Percentiles rank a stretch among this genome's conserved stretches.
phyloP scores from a whole-genome alignment of 257 asterid species.

The Voacanga thouarsii region DNA sequence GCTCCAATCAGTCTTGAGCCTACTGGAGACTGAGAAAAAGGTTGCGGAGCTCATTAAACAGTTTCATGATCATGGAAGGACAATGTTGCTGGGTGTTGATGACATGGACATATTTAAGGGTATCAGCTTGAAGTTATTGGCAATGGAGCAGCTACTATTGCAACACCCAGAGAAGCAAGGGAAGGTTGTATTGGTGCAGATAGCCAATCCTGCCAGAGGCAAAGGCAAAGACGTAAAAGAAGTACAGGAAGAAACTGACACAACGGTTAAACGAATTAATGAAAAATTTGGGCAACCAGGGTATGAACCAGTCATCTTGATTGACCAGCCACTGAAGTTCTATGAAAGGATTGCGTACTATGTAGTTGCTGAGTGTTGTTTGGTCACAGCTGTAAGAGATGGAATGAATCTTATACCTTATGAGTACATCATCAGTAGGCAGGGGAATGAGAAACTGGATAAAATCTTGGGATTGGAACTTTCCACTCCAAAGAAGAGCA shows the following conservation, averaged over 20 bases:
- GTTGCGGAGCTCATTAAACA: constrained; percentile 58
- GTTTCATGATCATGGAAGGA: constrained; percentile 53
- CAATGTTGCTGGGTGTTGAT: constrained; percentile 78
- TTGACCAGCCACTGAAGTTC: constrained; percentile 68
- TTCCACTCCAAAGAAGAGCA: constrained; percentile 56
- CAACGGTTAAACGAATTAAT: constrained; percentile 71
- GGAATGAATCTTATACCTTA: constrained; percentile 94
- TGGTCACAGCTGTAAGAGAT: constrained; percentile 90
- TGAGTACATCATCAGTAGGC: constrained; percentile 74
- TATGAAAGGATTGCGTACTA: constrained; percentile 77
- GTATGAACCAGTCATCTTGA: constrained; percentile 66
- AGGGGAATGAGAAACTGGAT: constrained; percentile 64
- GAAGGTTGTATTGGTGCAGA: constrained; percentile 83
- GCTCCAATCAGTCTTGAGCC: constrained; percentile 70
- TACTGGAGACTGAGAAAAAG: constrained; percentile 57
- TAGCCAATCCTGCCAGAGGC: constrained; percentile 88
- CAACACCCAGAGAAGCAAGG: constrained; percentile 86
- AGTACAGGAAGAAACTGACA: constrained; percentile 69
- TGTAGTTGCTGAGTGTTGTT: constrained; percentile 74
- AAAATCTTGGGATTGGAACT: constrained; percentile 44
- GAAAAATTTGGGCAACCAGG: constrained; percentile 70
- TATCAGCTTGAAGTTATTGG: constrained; percentile 71
- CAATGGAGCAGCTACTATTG: constrained; percentile 75
- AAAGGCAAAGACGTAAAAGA: constrained; percentile 81
- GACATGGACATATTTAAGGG: constrained; percentile 94